Evolutionary conservation across 1,284 basidiomycete species (phyloP), one percentile per base, ranked within the genome.

Genomic region (Malassezia sympodialis): DNA sequence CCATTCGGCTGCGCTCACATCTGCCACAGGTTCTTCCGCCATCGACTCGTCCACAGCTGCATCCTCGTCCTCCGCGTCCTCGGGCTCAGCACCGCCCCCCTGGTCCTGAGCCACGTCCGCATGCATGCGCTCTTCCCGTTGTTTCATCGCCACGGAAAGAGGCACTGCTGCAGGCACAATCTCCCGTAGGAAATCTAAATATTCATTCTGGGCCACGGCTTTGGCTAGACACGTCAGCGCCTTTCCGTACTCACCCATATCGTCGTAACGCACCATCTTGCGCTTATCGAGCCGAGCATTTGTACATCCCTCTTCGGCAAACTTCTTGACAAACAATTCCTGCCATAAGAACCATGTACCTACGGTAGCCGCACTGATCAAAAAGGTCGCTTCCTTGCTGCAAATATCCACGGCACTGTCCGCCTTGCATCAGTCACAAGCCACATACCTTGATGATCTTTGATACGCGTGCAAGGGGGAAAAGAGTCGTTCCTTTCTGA

Each of bases 401-500:
- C 67, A 69, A 28, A 68, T 68, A 35, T 69, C 67, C 17, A 69
- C 62, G 26, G 67, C 63, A 21, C 53, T 61, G 31, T 69, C 67
- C 12, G 67, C 67, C 56, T 56, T 24, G 3, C 4, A 12, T 26
- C 8, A 41, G 45, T 35, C 3, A 21, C 11, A 14, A 12, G 21
- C 8, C 24, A 45, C 53, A 8, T 14, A 56, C 55, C 49, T 69
- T 69, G 61, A 69, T 67, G 52, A 69, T 69, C 34, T 65, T 60
- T 15, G 57, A 31, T 1, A 69, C 61, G 26, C 67, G 58, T 4
- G 67, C 67, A 4, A 53, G 51, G 6, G 67, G 67, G 19, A 69
- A 61, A 28, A 64, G 53, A 0, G 65, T 62, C 1, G 50, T 55
- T 17, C 67, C 67, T 14, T 60, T 53, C 28, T 56, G 40, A n/a